Conservation (phyloP, 2,329 filamentous ascomycete genomes). For the Hysterium pulicare region DNA sequence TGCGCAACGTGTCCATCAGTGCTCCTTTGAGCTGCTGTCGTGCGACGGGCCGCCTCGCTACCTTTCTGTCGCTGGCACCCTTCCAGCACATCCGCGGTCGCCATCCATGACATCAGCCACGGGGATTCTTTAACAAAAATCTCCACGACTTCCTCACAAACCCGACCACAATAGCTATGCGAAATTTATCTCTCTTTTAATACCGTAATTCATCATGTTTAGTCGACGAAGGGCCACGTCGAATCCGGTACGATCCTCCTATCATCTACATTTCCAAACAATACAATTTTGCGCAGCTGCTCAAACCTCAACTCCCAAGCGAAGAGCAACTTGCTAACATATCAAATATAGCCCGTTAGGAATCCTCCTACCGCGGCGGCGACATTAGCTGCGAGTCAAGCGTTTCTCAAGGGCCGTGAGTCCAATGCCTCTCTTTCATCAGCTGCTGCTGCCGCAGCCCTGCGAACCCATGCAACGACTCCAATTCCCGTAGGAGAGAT, state of each 20-base stretch:
- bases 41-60: no score
- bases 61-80: no score
- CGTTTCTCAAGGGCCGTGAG: conserved; percentile 67
- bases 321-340: no score
- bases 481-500: conserved; percentile 78
- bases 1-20: no score
- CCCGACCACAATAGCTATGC: background rate
- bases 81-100: conserved; percentile 3
- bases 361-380: conserved; percentile 69
- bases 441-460: conserved; percentile 80
- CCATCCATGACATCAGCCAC: conserved; percentile 4
- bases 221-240: conserved; percentile 2
- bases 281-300: background rate
- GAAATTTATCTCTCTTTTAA: background rate
- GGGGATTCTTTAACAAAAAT: no score
- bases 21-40: no score
- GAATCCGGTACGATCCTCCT: conserved; percentile 2
- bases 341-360: no score
- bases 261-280: background rate
- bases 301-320: no score
- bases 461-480: conserved; percentile 72
- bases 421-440: conserved; percentile 69
- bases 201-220: conserved; percentile 2
- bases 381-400: conserved; percentile 75
- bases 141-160: no score